These are phyloP conservation scores for Suillus tomentosus DNA, from an alignment of 768 basidiomycete species.

Conservation along the genomic window DNA sequence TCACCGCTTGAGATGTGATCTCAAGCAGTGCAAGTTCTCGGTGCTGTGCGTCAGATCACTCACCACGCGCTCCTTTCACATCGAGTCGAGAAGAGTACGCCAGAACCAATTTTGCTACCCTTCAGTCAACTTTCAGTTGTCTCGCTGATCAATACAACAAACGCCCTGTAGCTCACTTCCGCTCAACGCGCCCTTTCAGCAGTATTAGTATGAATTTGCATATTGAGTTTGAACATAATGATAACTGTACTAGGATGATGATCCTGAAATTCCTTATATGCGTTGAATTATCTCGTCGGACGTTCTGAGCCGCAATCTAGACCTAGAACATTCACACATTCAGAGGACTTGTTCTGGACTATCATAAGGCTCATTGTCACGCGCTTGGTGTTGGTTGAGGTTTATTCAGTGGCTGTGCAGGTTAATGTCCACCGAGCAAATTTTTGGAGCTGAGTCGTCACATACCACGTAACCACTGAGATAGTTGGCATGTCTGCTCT, in stretches of 20 bases:
- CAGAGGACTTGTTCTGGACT: too few species aligned
- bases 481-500: constrained; percentile 8
- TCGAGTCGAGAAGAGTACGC: too few species aligned
- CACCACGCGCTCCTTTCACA: background rate
- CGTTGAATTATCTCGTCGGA: background rate
- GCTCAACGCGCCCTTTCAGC: too few species aligned
- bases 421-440: background rate
- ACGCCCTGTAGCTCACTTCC: too few species aligned
- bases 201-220: background rate
- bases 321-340: too few species aligned
- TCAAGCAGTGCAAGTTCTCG: too few species aligned
- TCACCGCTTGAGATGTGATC: too few species aligned
- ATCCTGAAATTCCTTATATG: background rate
- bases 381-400: too few species aligned
- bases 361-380: too few species aligned
- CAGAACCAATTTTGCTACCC: background rate
- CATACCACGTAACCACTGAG: background rate
- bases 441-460: background rate
- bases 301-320: background rate
- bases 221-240: background rate
- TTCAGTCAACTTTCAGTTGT: background rate
- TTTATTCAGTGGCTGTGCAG: background rate
- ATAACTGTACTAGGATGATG: background rate
- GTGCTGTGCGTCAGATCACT: too few species aligned
- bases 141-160: background rate